phyloP scores from a whole-genome alignment of 225 moss, liverwort and hornwort species.

The Marchantia paleacea region DNA sequence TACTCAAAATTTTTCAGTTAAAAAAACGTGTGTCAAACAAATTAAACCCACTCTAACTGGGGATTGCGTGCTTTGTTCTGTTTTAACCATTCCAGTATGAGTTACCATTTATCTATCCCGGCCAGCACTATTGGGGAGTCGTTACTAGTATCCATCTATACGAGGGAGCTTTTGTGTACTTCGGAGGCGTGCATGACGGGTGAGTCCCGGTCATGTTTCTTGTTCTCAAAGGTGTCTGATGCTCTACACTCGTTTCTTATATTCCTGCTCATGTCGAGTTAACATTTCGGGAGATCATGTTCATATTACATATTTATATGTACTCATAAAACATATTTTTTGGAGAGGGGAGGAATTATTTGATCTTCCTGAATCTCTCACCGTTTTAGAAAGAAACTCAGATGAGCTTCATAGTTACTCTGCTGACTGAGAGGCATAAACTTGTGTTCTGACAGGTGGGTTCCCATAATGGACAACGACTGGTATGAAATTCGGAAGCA shows the following conservation, averaged over 20 bases:
- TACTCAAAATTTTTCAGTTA: no score
- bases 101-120: constrained; percentile 90
- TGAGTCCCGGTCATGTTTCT: constrained; percentile 28
- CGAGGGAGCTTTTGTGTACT: constrained; percentile 92
- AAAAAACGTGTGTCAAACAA: neutral
- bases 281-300: no score
- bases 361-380: no score
- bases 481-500: constrained; percentile 85
- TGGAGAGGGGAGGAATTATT: no score
- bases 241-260: neutral
- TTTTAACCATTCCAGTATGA: constrained; percentile 60
- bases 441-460: constrained; percentile 62
- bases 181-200: constrained; percentile 96
- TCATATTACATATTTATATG: no score
- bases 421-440: neutral
- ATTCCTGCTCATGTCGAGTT: neutral
- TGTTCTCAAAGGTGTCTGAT: neutral
- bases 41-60: neutral
- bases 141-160: constrained; percentile 66
- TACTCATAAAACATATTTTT: no score
- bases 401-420: neutral
- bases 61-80: neutral
- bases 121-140: constrained; percentile 92
- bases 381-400: neutral
- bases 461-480: constrained; percentile 90